These are phyloP conservation scores for Picea mariana DNA, from an alignment of 83 land plant species.

Conservation along the genomic window DNA sequence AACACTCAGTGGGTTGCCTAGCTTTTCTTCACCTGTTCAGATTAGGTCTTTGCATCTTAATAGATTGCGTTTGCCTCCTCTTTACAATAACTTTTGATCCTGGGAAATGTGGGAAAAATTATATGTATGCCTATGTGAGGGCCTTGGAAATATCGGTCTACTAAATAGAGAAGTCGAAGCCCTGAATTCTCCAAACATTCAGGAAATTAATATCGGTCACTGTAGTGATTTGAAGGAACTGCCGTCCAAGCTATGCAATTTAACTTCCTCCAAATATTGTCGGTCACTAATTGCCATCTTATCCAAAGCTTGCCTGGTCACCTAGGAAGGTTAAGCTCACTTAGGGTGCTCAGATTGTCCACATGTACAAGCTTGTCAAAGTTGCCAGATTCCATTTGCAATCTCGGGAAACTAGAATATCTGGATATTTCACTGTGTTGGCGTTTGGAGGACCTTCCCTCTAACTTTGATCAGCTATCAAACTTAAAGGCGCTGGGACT, in stretches of 20 bases:
- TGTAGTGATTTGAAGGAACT: conserved; percentile 12
- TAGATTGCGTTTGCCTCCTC: too few species aligned
- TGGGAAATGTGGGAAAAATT: conserved; percentile 22
- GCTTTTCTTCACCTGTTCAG: too few species aligned
- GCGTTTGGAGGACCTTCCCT: too few species aligned
- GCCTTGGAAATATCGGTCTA: conserved; percentile 8
- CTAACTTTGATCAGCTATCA: too few species aligned
- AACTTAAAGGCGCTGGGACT: too few species aligned
- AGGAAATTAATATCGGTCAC: too few species aligned
- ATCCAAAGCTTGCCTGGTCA: conserved; percentile 40
- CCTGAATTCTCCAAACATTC: too few species aligned
- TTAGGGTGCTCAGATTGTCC: conserved; percentile 42
- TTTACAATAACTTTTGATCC: too few species aligned
- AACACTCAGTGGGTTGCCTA: too few species aligned
- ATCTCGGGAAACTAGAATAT: conserved; percentile 36
- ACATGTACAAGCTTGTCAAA: conserved; percentile 42
- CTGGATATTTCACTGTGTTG: conserved; percentile 69
- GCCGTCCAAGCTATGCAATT: conserved; percentile 21
- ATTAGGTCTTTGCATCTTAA: too few species aligned
- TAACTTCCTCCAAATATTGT: conserved; percentile 37
- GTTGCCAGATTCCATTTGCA: conserved; percentile 42
- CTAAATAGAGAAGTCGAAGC: neutral
- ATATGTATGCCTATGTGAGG: conserved; percentile 49
- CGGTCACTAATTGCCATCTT: conserved; percentile 52
- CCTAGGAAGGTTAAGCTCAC: conserved; percentile 31